Evolutionary conservation across 768 basidiomycete species (phyloP).

Genomic region (Leccinum boreale): DNA sequence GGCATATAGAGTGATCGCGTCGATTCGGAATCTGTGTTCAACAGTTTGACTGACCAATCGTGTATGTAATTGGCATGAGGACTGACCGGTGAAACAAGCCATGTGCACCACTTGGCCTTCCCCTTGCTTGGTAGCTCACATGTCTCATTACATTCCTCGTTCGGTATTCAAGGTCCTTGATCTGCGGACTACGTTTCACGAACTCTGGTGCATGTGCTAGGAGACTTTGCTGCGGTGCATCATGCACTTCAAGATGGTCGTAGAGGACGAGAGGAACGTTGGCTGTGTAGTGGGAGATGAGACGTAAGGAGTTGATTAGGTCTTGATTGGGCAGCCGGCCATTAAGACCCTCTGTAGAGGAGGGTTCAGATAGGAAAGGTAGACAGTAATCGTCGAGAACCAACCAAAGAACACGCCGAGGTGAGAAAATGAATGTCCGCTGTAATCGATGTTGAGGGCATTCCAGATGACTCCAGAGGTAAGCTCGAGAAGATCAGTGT

Average conservation of each 20-base stretch:
- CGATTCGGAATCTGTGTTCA: conserved; percentile 76
- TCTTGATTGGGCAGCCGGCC: conserved; percentile 97
- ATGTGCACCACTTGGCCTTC: conserved; percentile 84
- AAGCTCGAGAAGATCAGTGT: conserved; percentile 58
- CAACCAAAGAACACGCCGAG: conserved; percentile 92
- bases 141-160: conserved; percentile 71
- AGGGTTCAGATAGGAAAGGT: conserved; percentile 2
- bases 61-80: conserved; percentile 16
- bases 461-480: conserved; percentile 93
- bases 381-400: conserved; percentile 17
- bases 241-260: conserved; percentile 60
- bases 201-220: conserved; percentile 46
- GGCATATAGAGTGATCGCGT: conserved; percentile 89
- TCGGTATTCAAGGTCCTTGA: conserved; percentile 53
- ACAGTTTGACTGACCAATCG: background rate
- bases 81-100: conserved; percentile 83
- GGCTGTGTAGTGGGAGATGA: conserved; percentile 69
- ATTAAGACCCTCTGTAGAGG: conserved; percentile 79
- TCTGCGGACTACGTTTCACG: conserved; percentile 39
- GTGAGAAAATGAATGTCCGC: conserved; percentile 94
- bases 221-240: conserved; percentile 34
- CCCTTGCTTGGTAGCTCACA: conserved; percentile 68
- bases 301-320: conserved; percentile 75
- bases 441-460: conserved; percentile 91
- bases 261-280: conserved; percentile 80